Evolutionary conservation across 208 protist species (phyloP), one percentile per base, ranked within the genome.

Genomic region (Wallacemonas sp.): DNA sequence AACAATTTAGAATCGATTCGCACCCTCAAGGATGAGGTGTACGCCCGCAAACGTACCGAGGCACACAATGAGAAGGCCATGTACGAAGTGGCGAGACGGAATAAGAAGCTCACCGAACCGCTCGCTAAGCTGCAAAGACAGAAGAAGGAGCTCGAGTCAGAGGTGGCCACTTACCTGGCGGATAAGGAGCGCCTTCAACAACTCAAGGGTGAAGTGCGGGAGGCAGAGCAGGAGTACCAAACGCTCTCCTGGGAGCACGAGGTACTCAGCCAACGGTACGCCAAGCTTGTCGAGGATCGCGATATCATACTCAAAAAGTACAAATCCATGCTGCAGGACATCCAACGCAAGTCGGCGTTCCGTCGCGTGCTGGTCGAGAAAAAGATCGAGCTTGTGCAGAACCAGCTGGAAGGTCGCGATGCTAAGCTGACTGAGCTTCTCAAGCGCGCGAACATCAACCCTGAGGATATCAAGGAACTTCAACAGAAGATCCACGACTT

Each of bases 1-100:
- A 99, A 98, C 85, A 99, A 99, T 82, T 64, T 99, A n/a, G 97
- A 98, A 58, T 96, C 97, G 22, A 99, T 99, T 69, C 96, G 97
- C 17, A 97, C 93, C 14, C 82, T 99, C 22, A 99, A 99, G 80
- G 96, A 97, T 61, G 88, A 98, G 70, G 90, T 98, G 41, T 96
- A 96, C 71, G 87, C 96, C 15, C 87, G 97, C 71, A 97, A 98
- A 71, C 89, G 96, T 38, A 96, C 94, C 1, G 96, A 98, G 72
- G 84, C 96, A 8, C 83, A 97, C 54, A 98, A 98, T 67, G 97
- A 99, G 72, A 97, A 98, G 68, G 89, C 97, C 31, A 99, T 99
- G 97, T 94, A 96, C 79, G 97, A 99, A 72, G 97, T 99, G 5
- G 93, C 95, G 15, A 85, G 98, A 75, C 90, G 97, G 44, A 99